A percentile compares a stretch with the other conserved stretches of the same genome.
Conservation (phyloP, 2,329 filamentous ascomycete genomes). For the Mollisiaceae sp. region DNA sequence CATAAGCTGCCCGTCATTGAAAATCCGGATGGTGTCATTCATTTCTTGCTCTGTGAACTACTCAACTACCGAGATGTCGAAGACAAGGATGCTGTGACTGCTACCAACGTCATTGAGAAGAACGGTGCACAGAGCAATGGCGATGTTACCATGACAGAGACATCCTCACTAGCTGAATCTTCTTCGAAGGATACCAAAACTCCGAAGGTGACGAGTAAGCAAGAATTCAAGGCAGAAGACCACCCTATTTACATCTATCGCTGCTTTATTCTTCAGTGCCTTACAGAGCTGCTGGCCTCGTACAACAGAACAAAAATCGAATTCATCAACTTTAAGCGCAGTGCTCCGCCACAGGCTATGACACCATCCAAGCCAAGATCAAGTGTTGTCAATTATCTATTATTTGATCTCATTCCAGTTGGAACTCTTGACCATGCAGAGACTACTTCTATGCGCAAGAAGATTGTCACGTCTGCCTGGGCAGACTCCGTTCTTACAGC, state of each 20-base stretch:
- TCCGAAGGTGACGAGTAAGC: conserved; percentile 68
- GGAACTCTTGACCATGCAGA: conserved; percentile 74
- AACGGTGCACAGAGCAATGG: conserved; percentile 25
- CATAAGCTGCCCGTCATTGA: conserved; percentile 84
- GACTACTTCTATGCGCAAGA: conserved; percentile 81
- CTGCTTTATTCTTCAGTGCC: conserved; percentile 90
- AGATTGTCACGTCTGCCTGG: conserved; percentile 80
- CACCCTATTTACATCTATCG: conserved; percentile 97
- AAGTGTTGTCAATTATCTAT: conserved; percentile 89
- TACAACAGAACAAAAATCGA: conserved; percentile 97
- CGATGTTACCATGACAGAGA: conserved; percentile 37
- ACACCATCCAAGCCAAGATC: conserved; percentile 95
- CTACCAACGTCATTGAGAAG: conserved; percentile 26
- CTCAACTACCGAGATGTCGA: conserved; percentile 92
- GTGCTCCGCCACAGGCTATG: conserved; percentile 75
- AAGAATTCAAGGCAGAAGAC: conserved; percentile 85
- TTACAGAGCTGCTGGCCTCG: conserved; percentile 87
- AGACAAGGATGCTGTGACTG: conserved; percentile 68
- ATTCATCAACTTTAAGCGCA: conserved; percentile 98
- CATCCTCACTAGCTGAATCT: conserved; percentile 44
- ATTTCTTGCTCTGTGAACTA: conserved; percentile 91
- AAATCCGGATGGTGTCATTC: conserved; percentile 91
- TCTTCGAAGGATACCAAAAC: conserved; percentile 32
- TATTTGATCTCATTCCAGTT: conserved; percentile 75
- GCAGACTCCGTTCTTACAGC: conserved; percentile 87